These are phyloP conservation scores for Didymella pinodella DNA, from an alignment of 2,329 filamentous ascomycete species.

Conservation along the genomic window DNA sequence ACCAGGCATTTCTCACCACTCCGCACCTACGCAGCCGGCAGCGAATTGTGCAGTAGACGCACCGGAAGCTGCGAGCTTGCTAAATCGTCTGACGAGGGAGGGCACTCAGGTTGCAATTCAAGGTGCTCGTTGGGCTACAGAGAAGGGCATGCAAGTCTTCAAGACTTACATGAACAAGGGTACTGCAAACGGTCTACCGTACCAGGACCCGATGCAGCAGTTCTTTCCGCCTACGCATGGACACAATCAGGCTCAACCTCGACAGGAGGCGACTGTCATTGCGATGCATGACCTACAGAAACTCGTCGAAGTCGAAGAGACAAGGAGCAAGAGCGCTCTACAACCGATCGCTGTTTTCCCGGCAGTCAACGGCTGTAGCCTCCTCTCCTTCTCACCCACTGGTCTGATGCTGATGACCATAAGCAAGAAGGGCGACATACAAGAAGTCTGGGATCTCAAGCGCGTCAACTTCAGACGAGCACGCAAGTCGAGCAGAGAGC, in stretches of 20 bases:
- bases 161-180: constrained; percentile 77
- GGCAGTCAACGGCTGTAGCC: constrained; percentile 78
- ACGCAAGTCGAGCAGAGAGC: constrained; percentile 42
- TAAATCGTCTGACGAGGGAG: constrained; percentile 80
- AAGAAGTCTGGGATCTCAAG: constrained; percentile 82
- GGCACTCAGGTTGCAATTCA: constrained; percentile 80
- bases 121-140: constrained; percentile 77
- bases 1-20: constrained; percentile 65
- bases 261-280: constrained; percentile 73
- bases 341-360: constrained; percentile 76
- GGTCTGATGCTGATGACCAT: constrained; percentile 79
- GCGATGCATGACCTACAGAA: constrained; percentile 76
- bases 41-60: constrained; percentile 74
- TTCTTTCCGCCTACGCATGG: constrained; percentile 82
- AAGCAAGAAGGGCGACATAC: constrained; percentile 83
- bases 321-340: constrained; percentile 59
- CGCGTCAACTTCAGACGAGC: constrained; percentile 58
- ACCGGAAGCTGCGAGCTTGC: constrained; percentile 73
- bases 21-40: constrained; percentile 73
- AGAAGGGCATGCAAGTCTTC: constrained; percentile 79
- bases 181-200: constrained; percentile 33
- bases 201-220: constrained; percentile 53
- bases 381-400: constrained; percentile 77
- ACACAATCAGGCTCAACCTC: constrained; percentile 61
- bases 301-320: constrained; percentile 58